These are phyloP conservation scores for Polychytrium aggregatum DNA, from an alignment of 192 early-diverging fungal genomes.

Conservation along the genomic window DNA sequence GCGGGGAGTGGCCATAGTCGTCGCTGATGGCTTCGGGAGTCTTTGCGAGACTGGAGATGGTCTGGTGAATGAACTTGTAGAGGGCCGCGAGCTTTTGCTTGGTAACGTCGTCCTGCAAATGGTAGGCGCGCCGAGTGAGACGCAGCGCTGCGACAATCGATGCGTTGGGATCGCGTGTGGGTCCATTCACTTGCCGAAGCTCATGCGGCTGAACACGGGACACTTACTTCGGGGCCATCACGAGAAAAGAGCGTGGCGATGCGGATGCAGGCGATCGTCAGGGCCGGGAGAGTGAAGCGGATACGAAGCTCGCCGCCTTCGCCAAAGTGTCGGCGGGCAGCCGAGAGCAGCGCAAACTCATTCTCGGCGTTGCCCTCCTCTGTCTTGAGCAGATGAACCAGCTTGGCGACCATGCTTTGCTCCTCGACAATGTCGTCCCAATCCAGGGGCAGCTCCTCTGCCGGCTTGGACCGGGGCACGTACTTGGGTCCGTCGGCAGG, in stretches of 20 bases:
- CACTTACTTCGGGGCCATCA: no score
- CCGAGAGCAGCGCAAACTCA: constrained; percentile 71
- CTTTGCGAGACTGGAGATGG: constrained; percentile 57
- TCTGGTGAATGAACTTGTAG: constrained; percentile 82
- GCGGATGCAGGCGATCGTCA: constrained; percentile 59
- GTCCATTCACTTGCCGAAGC: no score
- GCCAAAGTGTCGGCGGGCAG: constrained; percentile 74
- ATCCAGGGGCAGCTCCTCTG: constrained; percentile 47
- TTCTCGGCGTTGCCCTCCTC: constrained; percentile 52
- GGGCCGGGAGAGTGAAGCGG: constrained; percentile 82
- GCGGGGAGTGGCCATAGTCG: constrained; percentile 17
- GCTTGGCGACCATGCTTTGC: constrained; percentile 72
- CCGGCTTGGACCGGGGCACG: constrained; percentile 7
- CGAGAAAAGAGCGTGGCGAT: constrained; percentile 29
- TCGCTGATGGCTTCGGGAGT: constrained; percentile 32
- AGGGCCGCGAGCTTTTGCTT: constrained; percentile 48
- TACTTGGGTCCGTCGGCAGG: constrained; percentile 10
- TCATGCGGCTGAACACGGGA: no score
- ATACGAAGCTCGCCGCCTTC: constrained; percentile 85
- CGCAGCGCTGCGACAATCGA: background rate
- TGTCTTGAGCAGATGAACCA: constrained; percentile 34
- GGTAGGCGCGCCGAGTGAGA: no score
- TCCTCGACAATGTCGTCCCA: constrained; percentile 88
- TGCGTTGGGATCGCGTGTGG: background rate
- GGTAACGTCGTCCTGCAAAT: constrained; percentile 13